Conservation (phyloP, 1,139 yeast species). For the Yamadazyma sp. region DNA sequence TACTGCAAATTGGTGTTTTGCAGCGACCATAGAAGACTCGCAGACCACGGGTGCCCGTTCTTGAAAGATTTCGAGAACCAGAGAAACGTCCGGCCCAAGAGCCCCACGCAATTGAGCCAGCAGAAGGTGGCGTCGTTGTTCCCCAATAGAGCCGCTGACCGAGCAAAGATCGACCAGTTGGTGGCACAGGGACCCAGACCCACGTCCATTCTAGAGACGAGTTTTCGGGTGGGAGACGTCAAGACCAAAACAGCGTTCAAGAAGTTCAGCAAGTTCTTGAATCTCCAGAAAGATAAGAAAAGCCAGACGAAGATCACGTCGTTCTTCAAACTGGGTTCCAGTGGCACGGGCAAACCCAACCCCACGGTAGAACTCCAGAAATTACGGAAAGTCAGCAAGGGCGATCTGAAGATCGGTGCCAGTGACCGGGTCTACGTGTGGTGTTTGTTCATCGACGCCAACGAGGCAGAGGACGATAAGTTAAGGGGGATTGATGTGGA, state of each 20-base stretch:
- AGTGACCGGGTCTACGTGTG: constrained; percentile 64
- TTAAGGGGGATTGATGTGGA: constrained; percentile 27
- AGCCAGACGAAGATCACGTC: constrained; percentile 14
- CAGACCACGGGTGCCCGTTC: constrained; percentile 46
- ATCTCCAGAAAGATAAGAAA: constrained; percentile 25
- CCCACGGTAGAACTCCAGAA: constrained; percentile 28
- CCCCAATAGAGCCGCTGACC: constrained; percentile 52
- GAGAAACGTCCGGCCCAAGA: constrained; percentile 8
- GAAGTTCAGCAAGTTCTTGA: constrained; percentile 48
- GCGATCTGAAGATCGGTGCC: constrained; percentile 58
- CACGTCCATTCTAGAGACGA: constrained; percentile 25
- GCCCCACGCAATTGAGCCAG: constrained; percentile 10
- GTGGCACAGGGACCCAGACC: constrained; percentile 23
- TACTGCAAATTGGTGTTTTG: constrained; percentile 59
- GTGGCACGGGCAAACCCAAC: constrained; percentile 10
- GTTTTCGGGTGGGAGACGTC: constrained; percentile 32
- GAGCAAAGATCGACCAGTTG: constrained; percentile 39
- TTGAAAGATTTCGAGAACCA: constrained; percentile 15
- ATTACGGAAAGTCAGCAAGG: constrained; percentile 57
- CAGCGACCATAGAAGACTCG: constrained; percentile 52
- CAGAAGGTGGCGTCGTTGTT: constrained; percentile 48
- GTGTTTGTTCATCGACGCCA: constrained; percentile 50
- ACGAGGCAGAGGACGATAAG: constrained; percentile 25
- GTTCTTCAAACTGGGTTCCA: constrained; percentile 19
- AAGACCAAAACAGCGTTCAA: constrained; percentile 37